Evolutionary conservation across 768 basidiomycete genomes (phyloP).

Genomic region (Boletus rubescentipes): DNA sequence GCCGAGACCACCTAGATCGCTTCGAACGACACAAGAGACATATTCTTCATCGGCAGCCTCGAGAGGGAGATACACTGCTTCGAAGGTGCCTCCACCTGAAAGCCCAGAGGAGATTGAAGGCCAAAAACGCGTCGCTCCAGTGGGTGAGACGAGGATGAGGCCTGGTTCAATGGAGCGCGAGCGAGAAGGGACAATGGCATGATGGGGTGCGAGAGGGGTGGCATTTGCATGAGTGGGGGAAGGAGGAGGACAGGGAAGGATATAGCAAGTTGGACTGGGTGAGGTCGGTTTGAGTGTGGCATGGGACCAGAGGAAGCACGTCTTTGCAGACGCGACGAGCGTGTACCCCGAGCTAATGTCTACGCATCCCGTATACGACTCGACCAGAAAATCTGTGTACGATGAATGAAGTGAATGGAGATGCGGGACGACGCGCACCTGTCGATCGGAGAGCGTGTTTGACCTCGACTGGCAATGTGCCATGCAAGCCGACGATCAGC

Average conservation of each 20-base stretch:
- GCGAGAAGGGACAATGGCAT: conserved; percentile 64
- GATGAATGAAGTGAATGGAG: background rate
- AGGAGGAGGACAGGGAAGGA: conserved; percentile 68
- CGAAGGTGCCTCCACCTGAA: conserved; percentile 70
- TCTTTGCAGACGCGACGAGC: conserved; percentile 65
- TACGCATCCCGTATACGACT: conserved; percentile 67
- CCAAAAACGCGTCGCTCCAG: conserved; percentile 83
- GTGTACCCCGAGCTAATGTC: conserved; percentile 74
- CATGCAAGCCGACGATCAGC: conserved; percentile 63
- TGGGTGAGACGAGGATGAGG: conserved; percentile 70
- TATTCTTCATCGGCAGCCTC: conserved; percentile 50
- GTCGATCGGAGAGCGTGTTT: conserved; percentile 68
- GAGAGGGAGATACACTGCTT: conserved; percentile 46
- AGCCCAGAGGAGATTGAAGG: conserved; percentile 82
- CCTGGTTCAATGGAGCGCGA: conserved; percentile 65
- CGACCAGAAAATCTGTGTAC: conserved; percentile 64
- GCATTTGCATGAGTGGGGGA: conserved; percentile 41
- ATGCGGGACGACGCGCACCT: conserved; percentile 38
- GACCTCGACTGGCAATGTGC: conserved; percentile 69
- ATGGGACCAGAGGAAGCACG: conserved; percentile 85
- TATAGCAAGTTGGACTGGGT: conserved; percentile 70
- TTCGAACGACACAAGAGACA: conserved; percentile 64
- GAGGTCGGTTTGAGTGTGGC: conserved; percentile 63
- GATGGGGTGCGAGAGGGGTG: conserved; percentile 49
- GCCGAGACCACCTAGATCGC: conserved; percentile 48